Conservation (phyloP, 129 eudicot species). For the Deinandra increscens region DNA sequence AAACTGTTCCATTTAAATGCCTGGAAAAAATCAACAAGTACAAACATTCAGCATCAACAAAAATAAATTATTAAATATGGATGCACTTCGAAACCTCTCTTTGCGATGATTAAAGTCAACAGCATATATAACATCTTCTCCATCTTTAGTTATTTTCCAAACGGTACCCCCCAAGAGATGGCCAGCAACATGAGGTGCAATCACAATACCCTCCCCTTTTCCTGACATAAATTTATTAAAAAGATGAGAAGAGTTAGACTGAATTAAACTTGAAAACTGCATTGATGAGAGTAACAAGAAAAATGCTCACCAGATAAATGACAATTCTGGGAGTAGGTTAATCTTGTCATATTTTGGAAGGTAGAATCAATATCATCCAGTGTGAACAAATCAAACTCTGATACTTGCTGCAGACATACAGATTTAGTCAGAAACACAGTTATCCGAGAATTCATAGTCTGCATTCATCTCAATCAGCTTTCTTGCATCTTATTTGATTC, state of each 20-base stretch:
- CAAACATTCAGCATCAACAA: not conserved
- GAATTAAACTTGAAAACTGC: not conserved
- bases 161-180: constrained; percentile 92
- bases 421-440: constrained; percentile 11
- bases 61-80: not conserved
- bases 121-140: constrained; percentile 96
- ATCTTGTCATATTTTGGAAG: constrained; percentile 74
- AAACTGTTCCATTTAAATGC: constrained; percentile 92
- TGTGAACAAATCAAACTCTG: constrained; percentile 91
- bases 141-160: constrained; percentile 96
- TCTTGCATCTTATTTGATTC: not conserved
- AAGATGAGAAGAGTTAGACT: not conserved
- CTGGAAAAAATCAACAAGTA: constrained; percentile 43
- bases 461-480: constrained; percentile 1
- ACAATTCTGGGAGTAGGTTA: constrained; percentile 91
- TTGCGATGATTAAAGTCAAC: constrained; percentile 97
- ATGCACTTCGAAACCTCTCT: constrained; percentile 55
- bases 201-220: constrained; percentile 97
- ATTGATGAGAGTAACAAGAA: not conserved
- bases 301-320: constrained; percentile 72
- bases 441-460: not conserved
- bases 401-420: constrained; percentile 72
- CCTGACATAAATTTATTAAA: constrained; percentile 40
- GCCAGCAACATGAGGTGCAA: constrained; percentile 97
- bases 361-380: constrained; percentile 96